Percentiles rank a stretch among this genome's conserved stretches.
These are phyloP conservation scores for Arachnomyces sp. DNA, from an alignment of 2,329 filamentous ascomycete species.

Conservation along the genomic window DNA sequence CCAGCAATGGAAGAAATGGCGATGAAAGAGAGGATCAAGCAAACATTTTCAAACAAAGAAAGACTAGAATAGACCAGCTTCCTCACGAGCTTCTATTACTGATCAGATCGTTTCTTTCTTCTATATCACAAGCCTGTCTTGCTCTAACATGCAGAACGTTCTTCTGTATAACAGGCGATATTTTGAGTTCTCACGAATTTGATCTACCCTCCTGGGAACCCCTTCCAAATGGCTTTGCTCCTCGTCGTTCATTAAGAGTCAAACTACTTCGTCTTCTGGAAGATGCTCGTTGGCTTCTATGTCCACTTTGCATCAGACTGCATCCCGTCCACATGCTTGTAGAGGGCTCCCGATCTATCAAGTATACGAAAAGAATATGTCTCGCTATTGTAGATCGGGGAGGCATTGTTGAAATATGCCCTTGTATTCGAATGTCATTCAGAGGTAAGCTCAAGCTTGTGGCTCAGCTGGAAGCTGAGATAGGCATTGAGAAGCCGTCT, in stretches of 20 bases:
- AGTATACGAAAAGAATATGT: too few relatives aligned
- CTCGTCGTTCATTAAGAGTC: neutral
- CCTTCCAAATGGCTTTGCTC: too few relatives aligned
- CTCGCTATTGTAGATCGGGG: constrained; percentile 4
- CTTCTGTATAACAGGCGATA: neutral
- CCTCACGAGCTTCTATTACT: constrained; percentile 1
- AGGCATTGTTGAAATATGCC: too few relatives aligned
- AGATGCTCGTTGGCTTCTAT: constrained; percentile 2
- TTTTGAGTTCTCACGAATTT: neutral
- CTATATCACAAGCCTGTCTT: constrained; percentile 1
- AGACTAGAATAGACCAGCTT: neutral
- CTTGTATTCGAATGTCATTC: too few relatives aligned
- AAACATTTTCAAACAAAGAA: too few relatives aligned
- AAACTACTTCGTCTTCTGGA: constrained; percentile 1
- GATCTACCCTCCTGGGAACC: neutral
- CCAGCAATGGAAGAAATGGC: too few relatives aligned
- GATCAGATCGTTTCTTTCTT: constrained; percentile 1
- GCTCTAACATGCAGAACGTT: constrained; percentile 3
- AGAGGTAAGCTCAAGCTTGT: too few relatives aligned
- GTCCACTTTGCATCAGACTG: constrained; percentile 1
- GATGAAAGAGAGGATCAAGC: too few relatives aligned
- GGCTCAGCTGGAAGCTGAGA: too few relatives aligned
- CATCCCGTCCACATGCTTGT: neutral
- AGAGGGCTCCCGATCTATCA: too few relatives aligned
- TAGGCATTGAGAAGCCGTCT: too few relatives aligned